Conservation (phyloP, 805 yeast genomes). For the Hanseniaspora valbyensis region DNA sequence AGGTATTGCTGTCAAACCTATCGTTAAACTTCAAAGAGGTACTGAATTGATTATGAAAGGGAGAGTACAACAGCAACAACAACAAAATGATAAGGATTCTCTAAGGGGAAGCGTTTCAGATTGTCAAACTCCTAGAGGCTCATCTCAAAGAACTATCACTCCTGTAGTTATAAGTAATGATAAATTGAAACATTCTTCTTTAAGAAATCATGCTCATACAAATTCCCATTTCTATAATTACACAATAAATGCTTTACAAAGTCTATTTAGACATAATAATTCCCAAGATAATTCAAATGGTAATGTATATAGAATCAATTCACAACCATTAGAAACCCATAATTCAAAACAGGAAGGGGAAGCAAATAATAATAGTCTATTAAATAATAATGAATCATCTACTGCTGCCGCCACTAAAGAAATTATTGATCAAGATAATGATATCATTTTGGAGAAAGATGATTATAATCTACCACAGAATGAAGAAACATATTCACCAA, state of each 20-base stretch:
- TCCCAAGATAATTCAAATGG: neutral
- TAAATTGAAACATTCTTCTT: neutral
- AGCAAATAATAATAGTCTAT: too few relatives aligned
- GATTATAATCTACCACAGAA: slow-evolving; percentile 18
- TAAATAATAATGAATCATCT: neutral
- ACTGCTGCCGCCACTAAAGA: neutral
- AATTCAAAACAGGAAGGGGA: too few relatives aligned
- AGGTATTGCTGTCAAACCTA: slow-evolving; percentile 75
- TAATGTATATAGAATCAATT: too few relatives aligned
- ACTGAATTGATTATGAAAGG: slow-evolving; percentile 48
- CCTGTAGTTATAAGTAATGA: neutral
- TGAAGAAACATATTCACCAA: slow-evolving; percentile 26
- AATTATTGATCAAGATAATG: slow-evolving; percentile 1
- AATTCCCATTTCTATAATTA: neutral
- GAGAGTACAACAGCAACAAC: slow-evolving; percentile 27
- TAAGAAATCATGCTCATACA: neutral
- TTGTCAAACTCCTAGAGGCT: neutral
- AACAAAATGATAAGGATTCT: neutral
- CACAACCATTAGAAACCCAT: too few relatives aligned
- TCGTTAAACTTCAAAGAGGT: slow-evolving; percentile 65
- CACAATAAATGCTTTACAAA: neutral
- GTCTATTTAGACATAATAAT: neutral
- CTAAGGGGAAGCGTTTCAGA: neutral
- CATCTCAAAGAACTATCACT: neutral
- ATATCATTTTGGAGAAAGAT: neutral